Evolutionary conservation across 2,329 filamentous ascomycete genomes (phyloP), one percentile per base, ranked within the genome.

Genomic region (Claviceps purpurea): DNA sequence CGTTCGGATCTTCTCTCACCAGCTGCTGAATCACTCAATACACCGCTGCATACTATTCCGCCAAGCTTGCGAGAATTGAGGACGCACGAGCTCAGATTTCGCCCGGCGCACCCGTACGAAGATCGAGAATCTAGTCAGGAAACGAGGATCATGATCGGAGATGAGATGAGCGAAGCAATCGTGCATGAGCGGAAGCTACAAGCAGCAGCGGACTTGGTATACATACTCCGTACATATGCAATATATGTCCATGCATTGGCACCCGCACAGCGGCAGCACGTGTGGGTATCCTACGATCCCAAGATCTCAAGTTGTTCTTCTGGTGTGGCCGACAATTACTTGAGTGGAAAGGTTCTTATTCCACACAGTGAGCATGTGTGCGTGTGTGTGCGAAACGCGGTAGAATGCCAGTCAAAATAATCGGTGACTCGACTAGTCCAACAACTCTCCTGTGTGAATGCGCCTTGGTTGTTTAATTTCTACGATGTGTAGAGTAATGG

Each of bases 91-190:
- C 13, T 26, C 34, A 54, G 51, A 49, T 53, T 57, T 13, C 50
- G 45, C 13, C 56, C 56, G 20, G 39, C 54, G 22, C 54, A 56
- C 37, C 55, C 56, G 11, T 56, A 57, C 41, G 51, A 56, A 18
- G 18, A 18, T 18, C 18, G 18, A 34, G 56, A 55, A 26, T 41
- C 49, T 10, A 14, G 41, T 18, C 48, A 52, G 34, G 42, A 43
- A 10, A 49, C 20, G 3, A 55, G 51, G n/a, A 30, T 14, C 22
- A 30, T 50, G 22, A 51, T 55, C 1, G 45, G 34, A 24, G 47
- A 43, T 2, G 24, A 40, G 2, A 56, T 56, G 49, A 48, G 20
- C 5, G 50, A 51, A 20, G 55, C 55, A 1, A 52, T 40, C 6
- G 50, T 37, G 13, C 46, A 51, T 50, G 53, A 56, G 46, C 10